Evolutionary conservation across 257 asterid genomes (phyloP).

Genomic region (Solanum paucissectum): DNA sequence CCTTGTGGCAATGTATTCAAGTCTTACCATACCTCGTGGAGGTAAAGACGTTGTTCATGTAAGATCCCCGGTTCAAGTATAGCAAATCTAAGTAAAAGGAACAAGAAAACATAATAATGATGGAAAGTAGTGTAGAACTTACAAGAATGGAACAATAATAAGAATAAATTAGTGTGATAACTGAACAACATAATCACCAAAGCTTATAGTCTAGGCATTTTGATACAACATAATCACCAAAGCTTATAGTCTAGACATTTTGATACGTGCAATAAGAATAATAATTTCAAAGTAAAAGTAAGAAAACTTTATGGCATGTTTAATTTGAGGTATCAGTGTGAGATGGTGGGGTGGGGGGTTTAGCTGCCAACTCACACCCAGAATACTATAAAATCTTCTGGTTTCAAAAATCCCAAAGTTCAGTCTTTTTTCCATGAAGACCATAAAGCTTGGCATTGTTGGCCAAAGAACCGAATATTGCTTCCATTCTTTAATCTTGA

Average conservation of each 20-base stretch:
- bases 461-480: constrained; percentile 4
- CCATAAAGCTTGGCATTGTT: not conserved
- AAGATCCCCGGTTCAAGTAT: not conserved
- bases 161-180: too few species aligned
- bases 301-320: too few species aligned
- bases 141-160: too few species aligned
- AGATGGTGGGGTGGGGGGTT: not conserved
- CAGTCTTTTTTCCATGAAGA: constrained; percentile 8
- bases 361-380: not conserved
- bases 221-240: too few species aligned
- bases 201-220: too few species aligned
- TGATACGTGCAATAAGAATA: too few species aligned
- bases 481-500: constrained; percentile 27
- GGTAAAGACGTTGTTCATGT: not conserved
- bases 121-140: not conserved
- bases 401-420: not conserved
- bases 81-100: not conserved
- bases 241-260: too few species aligned
- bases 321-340: not conserved
- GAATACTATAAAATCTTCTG: not conserved
- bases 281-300: too few species aligned
- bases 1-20: not conserved
- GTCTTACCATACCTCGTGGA: not conserved
- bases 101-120: not conserved
- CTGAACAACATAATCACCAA: too few species aligned